Base-by-base conservation (phyloP, 208 protist genomes). In the Crithidia sp. region DNA sequence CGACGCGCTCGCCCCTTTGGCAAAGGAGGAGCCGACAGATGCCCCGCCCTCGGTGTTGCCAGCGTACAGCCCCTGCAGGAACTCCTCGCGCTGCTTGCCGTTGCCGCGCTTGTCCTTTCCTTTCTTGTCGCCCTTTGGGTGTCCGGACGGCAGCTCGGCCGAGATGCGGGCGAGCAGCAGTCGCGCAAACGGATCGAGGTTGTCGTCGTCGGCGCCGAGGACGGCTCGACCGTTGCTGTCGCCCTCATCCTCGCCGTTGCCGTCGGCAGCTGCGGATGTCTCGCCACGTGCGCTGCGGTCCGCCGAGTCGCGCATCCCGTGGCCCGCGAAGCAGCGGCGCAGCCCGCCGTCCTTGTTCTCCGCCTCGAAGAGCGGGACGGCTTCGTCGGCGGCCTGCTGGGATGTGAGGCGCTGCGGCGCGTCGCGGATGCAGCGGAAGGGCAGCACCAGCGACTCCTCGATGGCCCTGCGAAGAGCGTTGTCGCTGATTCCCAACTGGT, bases 391-490 rank as follows among this genome's bases (percentile, higher is more conserved):
- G 6, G 70, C 71, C 52, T 71, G 71, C 12, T 55, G 59, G 50
- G 67, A 64, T 44, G 72, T 74, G 54, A 67, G 65, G 6, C 86
- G 58, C 60, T 77, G 57, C 58, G 82, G 79, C 10, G 80, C 68
- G 74, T 95, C 87, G 47, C 69, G 76, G 43, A 69, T 53, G 65
- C 88, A 93, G 58, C 83, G 85, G 40, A 86, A 85, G 49, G 79
- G 77, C 10, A 94, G 77, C 60, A 77, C 66, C 39, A 90, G 54
- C 17, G 72, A 83, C 64, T 95, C 91, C 36, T 87, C 81, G 63
- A 95, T 94, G 40, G 91, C 91, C 5, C 85, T 67, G 55, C 85
- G 85, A 37, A 96, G 62, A 36, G 91, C 86, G 40, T 78, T 67
- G 17, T 69, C 74, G 47, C 79, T 88, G 40, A 88, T 74, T 17